phyloP scores from a whole-genome alignment of 2,329 filamentous ascomycete genomes.

The Didymella glomerata region DNA sequence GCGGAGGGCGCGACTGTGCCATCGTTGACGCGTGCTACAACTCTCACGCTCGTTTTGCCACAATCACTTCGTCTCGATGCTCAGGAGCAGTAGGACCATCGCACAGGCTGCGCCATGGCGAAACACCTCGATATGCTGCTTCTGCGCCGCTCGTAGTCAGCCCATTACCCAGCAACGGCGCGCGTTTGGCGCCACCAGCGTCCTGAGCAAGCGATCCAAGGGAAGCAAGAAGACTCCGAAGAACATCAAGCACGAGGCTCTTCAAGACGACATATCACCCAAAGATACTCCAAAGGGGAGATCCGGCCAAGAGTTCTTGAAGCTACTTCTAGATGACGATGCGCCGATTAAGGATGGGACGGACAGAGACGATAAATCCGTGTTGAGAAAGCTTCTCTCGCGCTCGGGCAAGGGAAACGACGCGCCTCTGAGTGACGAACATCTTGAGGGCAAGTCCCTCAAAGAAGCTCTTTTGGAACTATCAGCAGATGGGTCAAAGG shows the following conservation, averaged over 20 bases:
- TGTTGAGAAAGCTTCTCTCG: background rate
- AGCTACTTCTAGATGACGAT: background rate
- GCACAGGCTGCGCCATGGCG: slow-evolving; percentile 32
- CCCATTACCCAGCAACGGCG: slow-evolving; percentile 21
- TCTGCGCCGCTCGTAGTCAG: slow-evolving; percentile 31
- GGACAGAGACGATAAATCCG: background rate
- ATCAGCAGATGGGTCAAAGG: background rate
- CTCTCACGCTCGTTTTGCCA: background rate
- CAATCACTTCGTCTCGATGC: slow-evolving; percentile 31
- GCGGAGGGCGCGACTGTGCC: slow-evolving; percentile 4
- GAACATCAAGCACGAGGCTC: slow-evolving; percentile 3
- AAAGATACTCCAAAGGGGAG: background rate
- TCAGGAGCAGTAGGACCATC: slow-evolving; percentile 31
- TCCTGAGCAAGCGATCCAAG: slow-evolving; percentile 17
- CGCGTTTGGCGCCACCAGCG: slow-evolving; percentile 27
- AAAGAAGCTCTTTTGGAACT: slow-evolving; percentile 35
- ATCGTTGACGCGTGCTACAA: slow-evolving; percentile 18
- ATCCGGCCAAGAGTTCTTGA: background rate
- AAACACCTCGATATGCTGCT: slow-evolving; percentile 28
- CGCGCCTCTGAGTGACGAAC: background rate
- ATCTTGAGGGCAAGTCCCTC: slow-evolving; percentile 25
- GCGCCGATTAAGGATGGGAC: background rate
- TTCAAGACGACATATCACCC: background rate
- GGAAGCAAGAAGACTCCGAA: slow-evolving; percentile 2
- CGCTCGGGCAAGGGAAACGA: background rate